Conservation (phyloP, 805 yeast genomes). For the Schizosaccharomyces osmophilus region DNA sequence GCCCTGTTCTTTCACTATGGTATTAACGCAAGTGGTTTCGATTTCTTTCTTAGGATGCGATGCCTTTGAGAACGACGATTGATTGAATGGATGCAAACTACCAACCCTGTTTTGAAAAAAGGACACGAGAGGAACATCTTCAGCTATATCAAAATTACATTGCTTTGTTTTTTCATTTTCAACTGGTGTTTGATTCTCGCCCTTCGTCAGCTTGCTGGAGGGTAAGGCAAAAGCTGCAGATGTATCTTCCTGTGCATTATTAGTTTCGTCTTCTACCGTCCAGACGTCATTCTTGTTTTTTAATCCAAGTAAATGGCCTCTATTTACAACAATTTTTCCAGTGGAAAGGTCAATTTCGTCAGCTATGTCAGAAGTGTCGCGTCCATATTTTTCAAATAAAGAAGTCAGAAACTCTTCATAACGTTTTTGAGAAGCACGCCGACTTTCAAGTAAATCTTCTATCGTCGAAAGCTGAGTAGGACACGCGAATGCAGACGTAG, state of each 20-base stretch:
- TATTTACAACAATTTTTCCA: conserved; percentile 37
- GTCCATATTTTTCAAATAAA: conserved; percentile 13
- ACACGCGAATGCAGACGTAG: not conserved
- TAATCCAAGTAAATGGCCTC: conserved; percentile 30
- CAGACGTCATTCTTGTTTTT: not conserved
- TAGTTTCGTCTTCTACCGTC: not conserved
- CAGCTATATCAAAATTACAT: not conserved
- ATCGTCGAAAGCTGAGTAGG: not conserved
- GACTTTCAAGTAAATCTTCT: not conserved
- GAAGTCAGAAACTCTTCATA: not conserved
- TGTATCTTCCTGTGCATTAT: not conserved
- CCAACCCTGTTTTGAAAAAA: no score
- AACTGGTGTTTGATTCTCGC: not conserved
- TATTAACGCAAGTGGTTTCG: no score
- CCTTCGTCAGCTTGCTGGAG: not conserved
- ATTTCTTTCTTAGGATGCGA: no score
- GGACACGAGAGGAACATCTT: not conserved
- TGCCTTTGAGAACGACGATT: no score
- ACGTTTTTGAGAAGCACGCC: not conserved
- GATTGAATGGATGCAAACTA: no score
- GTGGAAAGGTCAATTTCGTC: conserved; percentile 30
- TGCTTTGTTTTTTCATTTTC: not conserved
- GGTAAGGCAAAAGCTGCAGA: no score
- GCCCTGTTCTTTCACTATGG: no score
- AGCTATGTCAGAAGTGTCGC: conserved; percentile 14